Percentiles rank a stretch among this genome's conserved stretches.
These are phyloP conservation scores for Cladophialophora yegresii DNA, from an alignment of 2,329 filamentous ascomycete species.

Conservation along the genomic window DNA sequence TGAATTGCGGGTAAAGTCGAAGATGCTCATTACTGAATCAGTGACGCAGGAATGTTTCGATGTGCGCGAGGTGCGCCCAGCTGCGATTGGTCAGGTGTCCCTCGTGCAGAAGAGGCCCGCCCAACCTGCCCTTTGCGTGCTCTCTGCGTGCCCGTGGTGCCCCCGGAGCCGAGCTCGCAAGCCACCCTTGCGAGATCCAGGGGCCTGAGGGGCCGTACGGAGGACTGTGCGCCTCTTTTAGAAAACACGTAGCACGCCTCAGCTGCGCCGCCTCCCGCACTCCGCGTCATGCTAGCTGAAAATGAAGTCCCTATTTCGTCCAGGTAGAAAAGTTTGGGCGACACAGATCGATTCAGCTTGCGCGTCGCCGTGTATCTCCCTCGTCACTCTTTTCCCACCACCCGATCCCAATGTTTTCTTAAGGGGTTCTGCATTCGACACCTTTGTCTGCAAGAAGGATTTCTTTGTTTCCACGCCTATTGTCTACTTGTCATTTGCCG, in stretches of 20 bases:
- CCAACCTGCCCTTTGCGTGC: conserved; percentile 5
- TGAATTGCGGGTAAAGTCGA: background rate
- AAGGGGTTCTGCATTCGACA: background rate
- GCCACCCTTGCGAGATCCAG: too few species aligned
- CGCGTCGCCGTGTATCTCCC: conserved; percentile 1
- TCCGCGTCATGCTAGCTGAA: conserved; percentile 9
- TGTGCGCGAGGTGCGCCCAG: conserved; percentile 6
- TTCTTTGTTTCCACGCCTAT: background rate
- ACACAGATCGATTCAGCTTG: conserved; percentile 1
- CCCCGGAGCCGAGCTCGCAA: conserved; percentile 5
- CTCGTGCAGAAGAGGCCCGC: background rate
- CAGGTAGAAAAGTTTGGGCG: conserved; percentile 4
- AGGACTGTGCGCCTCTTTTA: background rate
- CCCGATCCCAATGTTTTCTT: background rate
- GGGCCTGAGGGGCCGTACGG: background rate
- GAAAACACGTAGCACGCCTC: background rate
- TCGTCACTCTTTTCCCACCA: background rate
- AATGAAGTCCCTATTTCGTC: conserved; percentile 3
- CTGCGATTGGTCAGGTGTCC: conserved; percentile 5
- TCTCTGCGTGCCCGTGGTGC: background rate
- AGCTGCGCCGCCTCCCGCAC: background rate
- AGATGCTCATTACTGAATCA: background rate
- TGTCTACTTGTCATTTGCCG: background rate
- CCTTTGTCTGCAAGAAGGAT: background rate
- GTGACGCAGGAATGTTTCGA: conserved; percentile 16